These are phyloP conservation scores for Blastobotrys persicus DNA, from an alignment of 1,139 yeast species.

Conservation along the genomic window DNA sequence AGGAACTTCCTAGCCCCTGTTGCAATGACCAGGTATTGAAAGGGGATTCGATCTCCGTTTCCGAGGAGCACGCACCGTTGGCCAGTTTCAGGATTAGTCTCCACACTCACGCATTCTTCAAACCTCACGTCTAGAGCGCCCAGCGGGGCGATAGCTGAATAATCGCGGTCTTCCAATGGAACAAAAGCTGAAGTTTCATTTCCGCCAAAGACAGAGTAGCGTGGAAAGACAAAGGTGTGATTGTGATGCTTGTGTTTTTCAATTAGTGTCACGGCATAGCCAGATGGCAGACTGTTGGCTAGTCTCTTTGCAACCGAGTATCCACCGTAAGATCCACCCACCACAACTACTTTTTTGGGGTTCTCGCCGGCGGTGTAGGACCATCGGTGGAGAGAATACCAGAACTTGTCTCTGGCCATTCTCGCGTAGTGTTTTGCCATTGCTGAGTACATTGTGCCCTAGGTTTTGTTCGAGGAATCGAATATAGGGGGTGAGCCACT, in stretches of 20 bases:
- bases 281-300: conserved; percentile 17
- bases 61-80: neutral
- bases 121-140: conserved; percentile 8
- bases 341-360: conserved; percentile 19
- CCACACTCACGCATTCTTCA: neutral
- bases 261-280: conserved; percentile 18
- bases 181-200: conserved; percentile 21
- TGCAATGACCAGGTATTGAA: conserved; percentile 17
- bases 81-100: neutral
- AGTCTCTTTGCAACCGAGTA: conserved; percentile 20
- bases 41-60: neutral
- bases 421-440: neutral
- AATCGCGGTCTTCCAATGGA: conserved; percentile 17
- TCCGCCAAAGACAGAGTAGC: conserved; percentile 21
- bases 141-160: conserved; percentile 10
- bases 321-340: conserved; percentile 24
- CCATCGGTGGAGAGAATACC: conserved; percentile 9
- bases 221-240: conserved; percentile 23
- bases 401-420: neutral
- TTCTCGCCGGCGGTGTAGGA: conserved; percentile 17
- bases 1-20: conserved; percentile 13
- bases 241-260: conserved; percentile 19
- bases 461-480: neutral
- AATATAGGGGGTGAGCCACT: too few relatives aligned
- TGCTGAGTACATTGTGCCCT: neutral